Evolutionary conservation across 805 yeast species (phyloP), one percentile per base, ranked within the genome.

Genomic region (Saccharomycopsis javanensis): DNA sequence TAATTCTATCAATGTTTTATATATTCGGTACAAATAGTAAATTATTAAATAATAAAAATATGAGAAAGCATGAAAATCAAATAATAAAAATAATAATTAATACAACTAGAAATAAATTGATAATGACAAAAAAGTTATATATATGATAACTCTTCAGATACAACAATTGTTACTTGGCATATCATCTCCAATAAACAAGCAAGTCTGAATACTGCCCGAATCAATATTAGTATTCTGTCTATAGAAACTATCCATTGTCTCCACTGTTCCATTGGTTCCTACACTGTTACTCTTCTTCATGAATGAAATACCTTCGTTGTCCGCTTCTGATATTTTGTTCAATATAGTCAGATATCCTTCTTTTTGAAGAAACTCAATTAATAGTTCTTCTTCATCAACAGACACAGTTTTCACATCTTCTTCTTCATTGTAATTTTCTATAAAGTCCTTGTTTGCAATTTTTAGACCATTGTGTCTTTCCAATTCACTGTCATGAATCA

Each of bases 401-500:
- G 28, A 18, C 3, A 20, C 48, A 11, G 23, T 6, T 16, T 38
- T 18, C 10, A 16, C 27, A 3, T 8, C 48, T 25, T 18, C 48
- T 23, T 42, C 48, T 20, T 42, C 48, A 15, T 15, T 5, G 3
- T 11, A 11, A 31, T 7, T 31, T 31, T 31, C 35, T 31, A 8
- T 2, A 31, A 31, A 8, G 35, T 15, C 13, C 3, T 15, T 31
- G 11, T 8, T n/a, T n/a, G n/a, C 35, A 4, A 31, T 15, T 31
- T 42, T 42, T 10, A 42, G 15, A 3, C 6, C 25, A 11, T 42
- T 8, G 10, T 20, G 11, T 20, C 48, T 42, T 23, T 42, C 48
- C 25, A 27, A 18, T 18, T 18, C 48, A 52, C 51, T 58, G 20
- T 55, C 61, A 31, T 60, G 58, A 25, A 60, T 57, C 30, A 61